Conservation (phyloP, 306 rosid species). For the Pyrus betulifolia region DNA sequence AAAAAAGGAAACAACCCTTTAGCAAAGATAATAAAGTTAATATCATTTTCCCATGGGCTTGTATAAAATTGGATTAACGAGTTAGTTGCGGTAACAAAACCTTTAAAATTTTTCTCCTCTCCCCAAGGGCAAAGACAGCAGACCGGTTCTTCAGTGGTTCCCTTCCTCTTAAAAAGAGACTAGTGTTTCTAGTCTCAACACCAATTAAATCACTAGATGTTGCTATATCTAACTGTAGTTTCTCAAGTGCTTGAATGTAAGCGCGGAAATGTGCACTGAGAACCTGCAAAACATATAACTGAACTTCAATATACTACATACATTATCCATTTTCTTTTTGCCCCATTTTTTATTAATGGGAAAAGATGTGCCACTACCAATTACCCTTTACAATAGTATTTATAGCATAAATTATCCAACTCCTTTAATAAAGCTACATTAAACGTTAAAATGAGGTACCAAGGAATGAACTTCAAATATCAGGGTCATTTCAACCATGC, state of each 20-base stretch:
- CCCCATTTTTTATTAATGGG: neutral
- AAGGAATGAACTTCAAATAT: neutral
- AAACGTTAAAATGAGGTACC: neutral
- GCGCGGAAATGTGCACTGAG: slow-evolving; percentile 97
- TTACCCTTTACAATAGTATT: neutral
- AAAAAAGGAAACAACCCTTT: neutral
- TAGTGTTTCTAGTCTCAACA: slow-evolving; percentile 75
- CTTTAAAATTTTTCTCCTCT: slow-evolving; percentile 80
- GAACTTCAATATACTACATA: slow-evolving; percentile 1
- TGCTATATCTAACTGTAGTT: slow-evolving; percentile 93
- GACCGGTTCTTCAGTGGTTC: slow-evolving; percentile 97
- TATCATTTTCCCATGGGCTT: neutral
- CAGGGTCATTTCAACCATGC: neutral
- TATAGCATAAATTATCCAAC: neutral
- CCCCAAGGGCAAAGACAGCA: slow-evolving; percentile 90
- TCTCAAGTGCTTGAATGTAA: slow-evolving; percentile 89
- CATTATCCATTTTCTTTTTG: neutral
- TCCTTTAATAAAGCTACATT: neutral
- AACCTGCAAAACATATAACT: slow-evolving; percentile 55
- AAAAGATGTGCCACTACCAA: neutral
- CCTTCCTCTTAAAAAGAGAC: slow-evolving; percentile 74
- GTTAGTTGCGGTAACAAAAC: slow-evolving; percentile 8
- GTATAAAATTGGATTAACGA: neutral
- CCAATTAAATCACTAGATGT: slow-evolving; percentile 93
- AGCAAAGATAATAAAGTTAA: neutral